These are phyloP conservation scores for Aureobasidium sp. DNA, from an alignment of 2,329 filamentous ascomycete species.

Conservation along the genomic window DNA sequence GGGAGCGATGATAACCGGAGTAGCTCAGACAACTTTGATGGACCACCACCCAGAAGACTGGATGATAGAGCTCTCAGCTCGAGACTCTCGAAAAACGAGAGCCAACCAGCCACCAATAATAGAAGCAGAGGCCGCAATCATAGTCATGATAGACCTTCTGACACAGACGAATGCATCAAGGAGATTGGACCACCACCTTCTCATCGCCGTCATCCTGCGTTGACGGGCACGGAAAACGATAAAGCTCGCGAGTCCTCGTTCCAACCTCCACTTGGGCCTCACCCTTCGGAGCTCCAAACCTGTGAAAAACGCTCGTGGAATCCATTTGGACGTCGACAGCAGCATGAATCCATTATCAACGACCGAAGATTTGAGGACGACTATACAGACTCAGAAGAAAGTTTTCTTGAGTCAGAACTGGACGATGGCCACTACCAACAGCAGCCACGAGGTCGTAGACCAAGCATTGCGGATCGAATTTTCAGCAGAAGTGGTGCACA, in stretches of 20 bases:
- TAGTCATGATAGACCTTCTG: not conserved
- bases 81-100: constrained; percentile 6
- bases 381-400: constrained; percentile 20
- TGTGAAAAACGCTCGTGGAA: constrained; percentile 2
- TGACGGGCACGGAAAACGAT: constrained; percentile 6
- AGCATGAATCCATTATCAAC: not conserved
- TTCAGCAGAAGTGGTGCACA: constrained; percentile 19
- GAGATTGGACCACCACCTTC: not conserved
- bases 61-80: not conserved
- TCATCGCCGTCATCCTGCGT: not conserved
- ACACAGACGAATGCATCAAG: not conserved
- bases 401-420: constrained; percentile 22
- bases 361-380: constrained; percentile 6
- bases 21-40: not conserved
- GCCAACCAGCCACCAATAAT: not conserved
- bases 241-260: not conserved
- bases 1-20: not conserved
- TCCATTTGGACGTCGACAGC: not conserved
- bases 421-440: constrained; percentile 21
- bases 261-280: not conserved
- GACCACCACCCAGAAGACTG: not conserved
- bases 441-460: constrained; percentile 19
- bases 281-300: constrained; percentile 1
- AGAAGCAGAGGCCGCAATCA: not conserved
- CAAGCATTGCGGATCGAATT: constrained; percentile 28